These are phyloP conservation scores for Ophiostoma sp. DNA, from an alignment of 2,329 filamentous ascomycete species.

Conservation along the genomic window DNA sequence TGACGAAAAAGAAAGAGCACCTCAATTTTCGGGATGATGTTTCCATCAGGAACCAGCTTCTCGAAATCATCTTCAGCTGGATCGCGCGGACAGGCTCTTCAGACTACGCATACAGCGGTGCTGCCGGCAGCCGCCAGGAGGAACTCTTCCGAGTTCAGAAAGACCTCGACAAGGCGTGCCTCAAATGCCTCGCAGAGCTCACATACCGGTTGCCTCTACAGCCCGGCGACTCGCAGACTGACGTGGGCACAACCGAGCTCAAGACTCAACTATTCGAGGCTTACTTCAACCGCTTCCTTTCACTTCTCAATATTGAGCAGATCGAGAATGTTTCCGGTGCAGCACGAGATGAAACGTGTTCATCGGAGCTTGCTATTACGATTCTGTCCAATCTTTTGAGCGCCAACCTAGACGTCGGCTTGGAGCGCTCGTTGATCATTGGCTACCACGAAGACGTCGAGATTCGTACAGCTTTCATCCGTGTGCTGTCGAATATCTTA, in stretches of 20 bases:
- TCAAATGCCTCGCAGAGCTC: constrained; percentile 59
- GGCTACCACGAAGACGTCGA: constrained; percentile 66
- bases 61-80: constrained; percentile 65
- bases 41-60: constrained; percentile 60
- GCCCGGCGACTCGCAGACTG: constrained; percentile 58
- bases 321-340: constrained; percentile 38
- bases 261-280: constrained; percentile 67
- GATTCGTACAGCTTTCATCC: constrained; percentile 64
- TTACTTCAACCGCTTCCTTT: constrained; percentile 65
- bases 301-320: constrained; percentile 56
- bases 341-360: constrained; percentile 50
- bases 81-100: constrained; percentile 45
- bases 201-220: constrained; percentile 63
- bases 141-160: constrained; percentile 54
- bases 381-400: constrained; percentile 64
- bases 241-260: constrained; percentile 61
- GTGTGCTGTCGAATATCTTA: constrained; percentile 64
- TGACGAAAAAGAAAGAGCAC: constrained; percentile 62
- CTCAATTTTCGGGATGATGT: constrained; percentile 64
- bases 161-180: constrained; percentile 60
- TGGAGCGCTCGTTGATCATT: constrained; percentile 64
- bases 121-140: constrained; percentile 42
- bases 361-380: constrained; percentile 59
- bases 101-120: constrained; percentile 38
- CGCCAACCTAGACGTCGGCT: constrained; percentile 64